These are phyloP conservation scores for Cruciata laevipes DNA, from an alignment of 257 asterid genomes.

Conservation along the genomic window DNA sequence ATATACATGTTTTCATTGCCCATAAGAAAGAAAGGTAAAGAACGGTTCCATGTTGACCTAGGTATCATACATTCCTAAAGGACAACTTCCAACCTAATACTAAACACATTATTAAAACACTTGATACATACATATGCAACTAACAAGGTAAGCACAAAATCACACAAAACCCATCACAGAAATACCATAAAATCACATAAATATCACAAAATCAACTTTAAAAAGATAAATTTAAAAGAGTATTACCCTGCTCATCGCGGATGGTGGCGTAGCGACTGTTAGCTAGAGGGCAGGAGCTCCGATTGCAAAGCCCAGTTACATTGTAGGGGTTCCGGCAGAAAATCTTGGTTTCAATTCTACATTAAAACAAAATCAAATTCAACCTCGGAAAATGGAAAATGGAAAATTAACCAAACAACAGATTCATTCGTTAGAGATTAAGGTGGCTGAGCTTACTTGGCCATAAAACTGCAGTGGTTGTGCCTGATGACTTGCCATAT, in stretches of 20 bases:
- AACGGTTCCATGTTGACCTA: no score
- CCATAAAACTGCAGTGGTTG: slow-evolving; percentile 98
- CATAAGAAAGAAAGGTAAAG: no score
- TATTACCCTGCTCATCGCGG: slow-evolving; percentile 74
- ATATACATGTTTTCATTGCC: no score
- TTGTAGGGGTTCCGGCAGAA: slow-evolving; percentile 95
- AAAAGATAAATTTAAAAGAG: background rate
- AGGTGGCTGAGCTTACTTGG: slow-evolving; percentile 43
- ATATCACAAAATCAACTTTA: background rate
- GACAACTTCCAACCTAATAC: no score
- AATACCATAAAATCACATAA: background rate
- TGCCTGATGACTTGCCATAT: slow-evolving; percentile 99
- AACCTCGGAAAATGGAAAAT: slow-evolving; percentile 5
- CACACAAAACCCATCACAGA: background rate
- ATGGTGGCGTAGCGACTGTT: slow-evolving; percentile 96
- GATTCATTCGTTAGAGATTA: background rate
- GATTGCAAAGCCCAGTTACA: slow-evolving; percentile 84
- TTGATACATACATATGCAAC: background rate
- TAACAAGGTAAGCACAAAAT: background rate
- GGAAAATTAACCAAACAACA: background rate
- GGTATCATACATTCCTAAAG: no score
- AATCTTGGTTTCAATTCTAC: slow-evolving; percentile 72
- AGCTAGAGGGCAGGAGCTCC: slow-evolving; percentile 98
- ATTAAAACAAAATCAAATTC: background rate
- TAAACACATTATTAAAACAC: background rate